Conservation (phyloP, 306 rosid species). For the Cucumis hystrix region DNA sequence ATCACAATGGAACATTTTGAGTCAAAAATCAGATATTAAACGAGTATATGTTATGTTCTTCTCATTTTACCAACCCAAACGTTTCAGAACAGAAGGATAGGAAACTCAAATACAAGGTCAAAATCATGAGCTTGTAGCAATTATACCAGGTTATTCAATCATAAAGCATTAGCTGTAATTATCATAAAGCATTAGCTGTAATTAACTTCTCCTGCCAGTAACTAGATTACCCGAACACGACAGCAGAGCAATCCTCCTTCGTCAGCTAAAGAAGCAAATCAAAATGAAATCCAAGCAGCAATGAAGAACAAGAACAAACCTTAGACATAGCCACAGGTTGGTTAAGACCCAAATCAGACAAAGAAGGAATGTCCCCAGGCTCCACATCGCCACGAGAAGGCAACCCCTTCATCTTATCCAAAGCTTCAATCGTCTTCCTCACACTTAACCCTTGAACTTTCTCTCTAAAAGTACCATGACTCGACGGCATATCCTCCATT, state of each 20-base stretch:
- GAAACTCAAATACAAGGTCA: not conserved
- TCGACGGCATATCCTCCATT: slow-evolving; percentile 80
- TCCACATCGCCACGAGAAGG: slow-evolving; percentile 85
- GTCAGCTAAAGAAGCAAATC: not conserved
- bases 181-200: not conserved
- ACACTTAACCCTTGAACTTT: slow-evolving; percentile 56
- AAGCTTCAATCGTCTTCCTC: slow-evolving; percentile 73
- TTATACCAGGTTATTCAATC: not conserved
- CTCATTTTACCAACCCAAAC: not conserved
- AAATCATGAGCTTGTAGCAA: not conserved
- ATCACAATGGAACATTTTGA: not conserved
- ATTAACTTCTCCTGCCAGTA: not conserved
- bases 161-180: not conserved
- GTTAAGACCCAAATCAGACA: slow-evolving; percentile 69
- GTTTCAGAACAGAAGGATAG: not conserved
- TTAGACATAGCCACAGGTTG: slow-evolving; percentile 56
- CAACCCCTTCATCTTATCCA: slow-evolving; percentile 78
- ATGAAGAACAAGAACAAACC: slow-evolving; percentile 23
- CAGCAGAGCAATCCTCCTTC: not conserved
- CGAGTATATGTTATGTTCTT: not conserved
- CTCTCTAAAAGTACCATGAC: slow-evolving; percentile 74
- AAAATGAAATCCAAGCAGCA: not conserved
- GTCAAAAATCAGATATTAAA: not conserved
- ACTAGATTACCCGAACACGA: not conserved
- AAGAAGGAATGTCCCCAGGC: slow-evolving; percentile 75